Conservation (phyloP, 2,329 filamentous ascomycete species). For the Sphaerulina populicola region DNA sequence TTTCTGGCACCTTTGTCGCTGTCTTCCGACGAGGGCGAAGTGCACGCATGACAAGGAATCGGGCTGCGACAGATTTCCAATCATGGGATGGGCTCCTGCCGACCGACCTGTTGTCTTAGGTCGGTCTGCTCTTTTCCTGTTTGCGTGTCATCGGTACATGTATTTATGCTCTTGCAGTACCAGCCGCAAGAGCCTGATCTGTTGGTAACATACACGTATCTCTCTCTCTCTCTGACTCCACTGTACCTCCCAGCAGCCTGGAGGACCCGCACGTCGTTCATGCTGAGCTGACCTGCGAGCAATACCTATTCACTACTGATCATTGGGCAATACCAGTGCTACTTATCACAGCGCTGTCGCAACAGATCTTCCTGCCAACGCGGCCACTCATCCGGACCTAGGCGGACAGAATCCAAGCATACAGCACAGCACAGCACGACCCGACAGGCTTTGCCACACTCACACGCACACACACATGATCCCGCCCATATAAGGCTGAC, state of each 20-base stretch:
- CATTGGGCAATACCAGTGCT: not conserved
- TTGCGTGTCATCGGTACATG: constrained; percentile 13
- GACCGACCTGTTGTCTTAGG: constrained; percentile 14
- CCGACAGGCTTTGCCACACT: constrained; percentile 17
- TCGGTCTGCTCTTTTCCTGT: constrained; percentile 12
- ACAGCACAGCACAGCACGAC: not conserved
- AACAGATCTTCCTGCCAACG: not conserved
- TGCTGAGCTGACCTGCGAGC: constrained; percentile 5
- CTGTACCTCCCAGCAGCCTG: constrained; percentile 13
- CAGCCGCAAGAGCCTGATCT: constrained; percentile 13
- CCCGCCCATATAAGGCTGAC: constrained; percentile 12
- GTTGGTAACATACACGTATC: not conserved
- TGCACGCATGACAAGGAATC: constrained; percentile 8
- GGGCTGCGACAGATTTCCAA: constrained; percentile 10
- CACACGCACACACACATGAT: constrained; percentile 11
- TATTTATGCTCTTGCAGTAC: constrained; percentile 15
- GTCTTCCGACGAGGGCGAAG: not conserved
- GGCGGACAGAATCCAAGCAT: constrained; percentile 17
- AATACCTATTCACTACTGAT: not conserved
- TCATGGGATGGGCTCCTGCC: constrained; percentile 4
- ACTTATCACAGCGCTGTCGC: constrained; percentile 5
- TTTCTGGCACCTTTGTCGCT: constrained; percentile 9
- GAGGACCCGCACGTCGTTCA: not conserved
- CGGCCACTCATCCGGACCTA: constrained; percentile 13
- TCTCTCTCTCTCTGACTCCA: constrained; percentile 11